These are phyloP conservation scores for Microbotryum intermedium DNA, from an alignment of 1,284 basidiomycete species.

Conservation along the genomic window DNA sequence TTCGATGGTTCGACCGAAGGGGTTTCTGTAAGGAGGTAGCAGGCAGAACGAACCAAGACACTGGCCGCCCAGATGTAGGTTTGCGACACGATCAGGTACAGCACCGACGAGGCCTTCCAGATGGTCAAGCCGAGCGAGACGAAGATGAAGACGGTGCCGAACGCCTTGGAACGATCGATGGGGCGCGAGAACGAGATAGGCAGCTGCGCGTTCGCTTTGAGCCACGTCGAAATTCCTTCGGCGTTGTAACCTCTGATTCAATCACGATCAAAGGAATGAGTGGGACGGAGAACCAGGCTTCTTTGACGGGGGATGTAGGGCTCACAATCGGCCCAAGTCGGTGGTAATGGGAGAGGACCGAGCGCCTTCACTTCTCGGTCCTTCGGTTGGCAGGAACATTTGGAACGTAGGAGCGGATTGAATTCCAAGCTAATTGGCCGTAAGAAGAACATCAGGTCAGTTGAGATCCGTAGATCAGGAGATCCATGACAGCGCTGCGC, in stretches of 20 bases:
- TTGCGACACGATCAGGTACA: constrained; percentile 65
- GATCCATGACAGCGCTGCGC: not conserved
- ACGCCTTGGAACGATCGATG: constrained; percentile 26
- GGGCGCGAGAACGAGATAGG: constrained; percentile 38
- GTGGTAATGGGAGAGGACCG: constrained; percentile 50
- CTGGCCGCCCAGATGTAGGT: constrained; percentile 58
- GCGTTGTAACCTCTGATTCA: constrained; percentile 69
- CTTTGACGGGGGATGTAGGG: constrained; percentile 17
- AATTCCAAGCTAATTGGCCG: constrained; percentile 50
- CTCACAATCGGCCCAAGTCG: constrained; percentile 58
- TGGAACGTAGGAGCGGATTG: constrained; percentile 70
- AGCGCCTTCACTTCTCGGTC: constrained; percentile 49
- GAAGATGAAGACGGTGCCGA: constrained; percentile 34
- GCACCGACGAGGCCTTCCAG: constrained; percentile 42
- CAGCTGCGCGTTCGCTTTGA: constrained; percentile 51
- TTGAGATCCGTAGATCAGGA: too few species aligned
- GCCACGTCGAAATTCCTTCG: constrained; percentile 61
- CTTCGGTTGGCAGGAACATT: constrained; percentile 63
- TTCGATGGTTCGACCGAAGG: not conserved
- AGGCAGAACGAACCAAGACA: constrained; percentile 45
- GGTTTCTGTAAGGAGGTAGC: not conserved
- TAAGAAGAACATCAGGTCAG: not conserved
- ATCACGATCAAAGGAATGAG: constrained; percentile 1
- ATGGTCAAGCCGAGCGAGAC: constrained; percentile 41
- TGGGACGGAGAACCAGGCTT: not conserved